Evolutionary conservation across 768 basidiomycete species (phyloP).

Genomic region (Podaxis rugospora): DNA sequence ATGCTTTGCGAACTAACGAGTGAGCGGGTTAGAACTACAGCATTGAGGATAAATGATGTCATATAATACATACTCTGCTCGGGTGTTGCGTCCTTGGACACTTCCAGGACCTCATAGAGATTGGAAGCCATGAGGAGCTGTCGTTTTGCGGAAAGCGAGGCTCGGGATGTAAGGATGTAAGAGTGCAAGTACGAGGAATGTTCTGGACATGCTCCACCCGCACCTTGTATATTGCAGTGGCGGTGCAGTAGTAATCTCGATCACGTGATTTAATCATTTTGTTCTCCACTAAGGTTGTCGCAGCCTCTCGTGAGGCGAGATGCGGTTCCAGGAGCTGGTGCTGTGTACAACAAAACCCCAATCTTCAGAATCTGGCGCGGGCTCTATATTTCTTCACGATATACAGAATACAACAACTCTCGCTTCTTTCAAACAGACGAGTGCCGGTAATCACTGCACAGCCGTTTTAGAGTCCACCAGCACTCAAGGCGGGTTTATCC

Average conservation of each 20-base stretch:
- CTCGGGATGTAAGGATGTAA: slow-evolving; percentile 13
- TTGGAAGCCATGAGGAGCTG: slow-evolving; percentile 40
- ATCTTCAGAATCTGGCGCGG: slow-evolving; percentile 42
- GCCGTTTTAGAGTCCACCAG: slow-evolving; percentile 61
- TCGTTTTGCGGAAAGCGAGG: slow-evolving; percentile 1
- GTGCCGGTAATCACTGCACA: slow-evolving; percentile 58
- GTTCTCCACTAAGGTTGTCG: background rate
- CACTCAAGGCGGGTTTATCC: slow-evolving; percentile 78
- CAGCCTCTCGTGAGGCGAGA: slow-evolving; percentile 15
- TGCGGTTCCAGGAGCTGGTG: slow-evolving; percentile 68
- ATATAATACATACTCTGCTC: slow-evolving; percentile 56
- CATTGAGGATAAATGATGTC: background rate
- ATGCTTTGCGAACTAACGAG: slow-evolving; percentile 43
- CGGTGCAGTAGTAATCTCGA: background rate
- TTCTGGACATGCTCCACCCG: slow-evolving; percentile 22
- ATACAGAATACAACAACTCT: slow-evolving; percentile 71
- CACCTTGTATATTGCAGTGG: background rate
- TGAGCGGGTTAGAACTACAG: background rate
- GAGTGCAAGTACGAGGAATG: slow-evolving; percentile 17
- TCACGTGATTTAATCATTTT: slow-evolving; percentile 21
- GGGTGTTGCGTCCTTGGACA: slow-evolving; percentile 47
- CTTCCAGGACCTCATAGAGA: slow-evolving; percentile 62
- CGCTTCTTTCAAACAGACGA: slow-evolving; percentile 88
- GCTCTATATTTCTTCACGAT: slow-evolving; percentile 75
- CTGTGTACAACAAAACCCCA: slow-evolving; percentile 58